Evolutionary conservation across 306 rosid species (phyloP), one percentile per base, ranked within the genome.

Genomic region (Sicyos edulis): DNA sequence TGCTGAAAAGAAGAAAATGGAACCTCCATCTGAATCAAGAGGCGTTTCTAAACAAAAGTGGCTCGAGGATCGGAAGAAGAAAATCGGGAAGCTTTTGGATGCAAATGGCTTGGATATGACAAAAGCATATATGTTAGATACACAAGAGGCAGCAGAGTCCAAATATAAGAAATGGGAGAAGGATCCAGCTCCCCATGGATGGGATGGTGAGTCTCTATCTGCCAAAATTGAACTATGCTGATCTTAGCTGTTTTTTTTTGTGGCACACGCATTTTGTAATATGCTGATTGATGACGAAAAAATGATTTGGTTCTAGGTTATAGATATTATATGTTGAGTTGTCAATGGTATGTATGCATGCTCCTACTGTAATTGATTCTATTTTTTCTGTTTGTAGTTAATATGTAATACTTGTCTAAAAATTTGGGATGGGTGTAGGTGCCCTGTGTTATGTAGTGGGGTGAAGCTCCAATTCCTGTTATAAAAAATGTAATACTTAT

Each of bases 161-260:
- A 93, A 93, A 74, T 93, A 93, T 84, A 91, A 93, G 88, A 93
- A 91, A 82, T 93, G 99, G 99, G 97, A 91, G 73, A 93, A 91
- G 83, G 97, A 89, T 83, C 97, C 97, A 64, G 97, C 99, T 64
- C 97, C 99, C 22, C 81, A 19, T 42, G 99, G 97, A 53, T 93
- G 99, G 99, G 99, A 93, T 74, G 99, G 97, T 93, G 82, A 61
- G 87, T 74, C 70, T 67, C 26, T 42, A 58, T 60, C 16, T 54
- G 21, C 20, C 8, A 19, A 44, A 65, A 10, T 47, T 1, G 10
- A 3, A 47, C 14, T 47, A 47, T 34, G 72, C 40, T 67, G 72
- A 47, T 67, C 4, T 45, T 44, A 20, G 37, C 55, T 67, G 17
- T 20, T 47, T 67, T 3, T 26, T 26, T 42, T 12, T 42, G 5